phyloP scores from a whole-genome alignment of 495 filamentous ascomycete species.

The Aspergillus egyptiacus region DNA sequence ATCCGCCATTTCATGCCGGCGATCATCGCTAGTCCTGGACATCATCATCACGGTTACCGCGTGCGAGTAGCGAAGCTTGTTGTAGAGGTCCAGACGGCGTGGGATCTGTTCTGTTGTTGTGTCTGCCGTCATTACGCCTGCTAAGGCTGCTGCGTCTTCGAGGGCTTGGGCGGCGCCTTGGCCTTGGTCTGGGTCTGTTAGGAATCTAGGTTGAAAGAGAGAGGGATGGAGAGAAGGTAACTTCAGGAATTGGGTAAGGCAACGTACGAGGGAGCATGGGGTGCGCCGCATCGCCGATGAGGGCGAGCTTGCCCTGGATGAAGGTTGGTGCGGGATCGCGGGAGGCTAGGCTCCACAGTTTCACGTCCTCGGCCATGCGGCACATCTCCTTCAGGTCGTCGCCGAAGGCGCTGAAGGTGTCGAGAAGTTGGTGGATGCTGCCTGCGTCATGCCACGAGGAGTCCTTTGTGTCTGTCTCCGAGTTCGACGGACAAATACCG shows the following conservation, averaged over 20 bases:
- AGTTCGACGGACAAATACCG: slow-evolving; percentile 28
- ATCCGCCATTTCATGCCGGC: slow-evolving; percentile 16
- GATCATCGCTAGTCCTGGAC: slow-evolving; percentile 14
- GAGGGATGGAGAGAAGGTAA: too few relatives aligned
- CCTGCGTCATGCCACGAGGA: slow-evolving; percentile 12
- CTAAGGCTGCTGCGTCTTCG: slow-evolving; percentile 42
- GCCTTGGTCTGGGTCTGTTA: slow-evolving; percentile 31
- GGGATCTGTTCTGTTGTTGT: slow-evolving; percentile 15
- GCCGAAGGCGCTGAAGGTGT: slow-evolving; percentile 19
- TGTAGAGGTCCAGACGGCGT: slow-evolving; percentile 16
- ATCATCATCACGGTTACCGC: slow-evolving; percentile 25
- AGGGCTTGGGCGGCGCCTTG: slow-evolving; percentile 45
- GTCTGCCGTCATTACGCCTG: slow-evolving; percentile 20
- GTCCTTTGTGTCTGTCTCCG: background rate
- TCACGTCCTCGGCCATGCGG: slow-evolving; percentile 36
- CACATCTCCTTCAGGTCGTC: slow-evolving; percentile 19
- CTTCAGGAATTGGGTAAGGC: too few relatives aligned
- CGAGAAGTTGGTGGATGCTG: slow-evolving; percentile 16
- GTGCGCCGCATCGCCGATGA: slow-evolving; percentile 48
- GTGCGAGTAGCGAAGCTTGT: slow-evolving; percentile 18
- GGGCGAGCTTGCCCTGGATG: slow-evolving; percentile 33
- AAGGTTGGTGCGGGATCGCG: slow-evolving; percentile 32
- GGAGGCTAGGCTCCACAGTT: slow-evolving; percentile 44
- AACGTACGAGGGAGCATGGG: slow-evolving; percentile 28
- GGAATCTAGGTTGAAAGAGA: too few relatives aligned